Conservation (phyloP, 331 rosid genomes). For the Erythrophleum ivorense region DNA sequence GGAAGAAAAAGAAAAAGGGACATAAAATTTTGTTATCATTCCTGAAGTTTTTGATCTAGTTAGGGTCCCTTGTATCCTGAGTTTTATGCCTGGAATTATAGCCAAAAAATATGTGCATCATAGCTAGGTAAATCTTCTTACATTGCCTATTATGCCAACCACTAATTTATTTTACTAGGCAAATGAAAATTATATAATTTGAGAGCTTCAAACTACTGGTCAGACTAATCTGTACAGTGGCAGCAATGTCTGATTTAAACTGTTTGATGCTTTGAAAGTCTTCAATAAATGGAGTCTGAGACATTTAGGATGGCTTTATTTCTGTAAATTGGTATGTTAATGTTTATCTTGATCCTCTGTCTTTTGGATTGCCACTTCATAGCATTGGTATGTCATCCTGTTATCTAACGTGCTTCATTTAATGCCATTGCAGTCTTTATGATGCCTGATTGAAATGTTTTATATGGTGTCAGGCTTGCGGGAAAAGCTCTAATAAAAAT, state of each 20-base stretch:
- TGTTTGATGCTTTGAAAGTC: conserved; percentile 28
- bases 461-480: conserved; percentile 72
- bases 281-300: background rate
- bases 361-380: conserved; percentile 24
- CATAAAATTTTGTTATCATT: conserved; percentile 10
- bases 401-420: background rate
- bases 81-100: conserved; percentile 10
- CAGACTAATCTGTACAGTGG: conserved; percentile 8
- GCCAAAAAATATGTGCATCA: conserved; percentile 7
- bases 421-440: background rate
- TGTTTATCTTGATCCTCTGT: conserved; percentile 32
- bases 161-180: conserved; percentile 22
- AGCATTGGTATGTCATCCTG: background rate
- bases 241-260: conserved; percentile 23
- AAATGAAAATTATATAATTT: conserved; percentile 23
- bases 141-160: conserved; percentile 25
- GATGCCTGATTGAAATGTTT: conserved; percentile 40
- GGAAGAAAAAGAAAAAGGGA: background rate
- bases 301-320: conserved; percentile 22
- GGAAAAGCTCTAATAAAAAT: conserved; percentile 89
- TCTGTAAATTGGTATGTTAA: conserved; percentile 23
- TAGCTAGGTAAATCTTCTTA: conserved; percentile 10
- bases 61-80: background rate
- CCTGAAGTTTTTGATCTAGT: conserved; percentile 17
- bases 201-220: conserved; percentile 18